Evolutionary conservation across 371 early-diverging fungal genomes (phyloP), one percentile per base, ranked within the genome.

Genomic region (Thermomucor indicae-seudaticae): DNA sequence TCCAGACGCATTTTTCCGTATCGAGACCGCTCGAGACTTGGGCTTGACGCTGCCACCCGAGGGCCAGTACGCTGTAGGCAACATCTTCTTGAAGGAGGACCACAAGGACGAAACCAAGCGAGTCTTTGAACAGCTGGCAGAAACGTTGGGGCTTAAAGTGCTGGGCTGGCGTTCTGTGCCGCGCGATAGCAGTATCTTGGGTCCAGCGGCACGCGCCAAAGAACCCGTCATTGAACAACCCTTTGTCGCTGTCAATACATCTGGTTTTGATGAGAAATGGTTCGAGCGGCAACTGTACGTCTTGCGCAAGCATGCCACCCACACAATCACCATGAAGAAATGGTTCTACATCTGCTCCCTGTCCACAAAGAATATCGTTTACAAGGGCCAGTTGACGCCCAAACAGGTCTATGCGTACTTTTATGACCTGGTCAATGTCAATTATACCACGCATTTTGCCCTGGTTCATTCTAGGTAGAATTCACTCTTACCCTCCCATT

Each of bases 321-420:
- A 92, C 59, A 79, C 83, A 14, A 76, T 90, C 20, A 79, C 75
- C 2, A 79, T 82, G 60, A 82, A 84, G 55, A 88, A 88, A 58
- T 93, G 93, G 92, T 95, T 95, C 75, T 97, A 95, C 64, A 84
- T 95, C 32, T 96, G 96, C 75, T 96, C 96, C 25, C 81, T 97
- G 27, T 91, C 92, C 7, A 87, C 81, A 65, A 83, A 88, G 60
- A 93, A 89, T 67, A 93, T 97, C 51, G 85, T 92, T 42, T 97
- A 96, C 80, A 97, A 97, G 81, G 98, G 96, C 28, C 90, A 90
- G 64, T 82, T 96, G 30, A 83, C 93, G 6, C 96, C 98, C 10
- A 82, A 80, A n/a, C 95, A 97, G 62, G 93, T 97, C 3, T 93
- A 90, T 62, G 70, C 78, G 39, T 97, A 94, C 74, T 97, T 89